Base-by-base conservation (phyloP, 2,329 filamentous ascomycete genomes). In the Monosporascus sp. region DNA sequence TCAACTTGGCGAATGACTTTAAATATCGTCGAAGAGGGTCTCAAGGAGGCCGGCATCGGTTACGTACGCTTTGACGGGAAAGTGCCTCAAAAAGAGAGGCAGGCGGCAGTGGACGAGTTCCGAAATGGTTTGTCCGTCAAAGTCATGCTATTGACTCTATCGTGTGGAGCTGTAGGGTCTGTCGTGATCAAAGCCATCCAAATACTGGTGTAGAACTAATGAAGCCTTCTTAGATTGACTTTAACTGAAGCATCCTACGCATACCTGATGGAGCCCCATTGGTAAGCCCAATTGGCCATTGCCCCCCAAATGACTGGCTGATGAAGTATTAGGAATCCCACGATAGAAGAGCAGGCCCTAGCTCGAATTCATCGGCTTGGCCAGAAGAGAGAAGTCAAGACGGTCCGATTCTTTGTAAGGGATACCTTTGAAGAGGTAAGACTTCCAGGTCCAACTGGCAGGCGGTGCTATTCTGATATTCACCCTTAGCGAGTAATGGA, bases 181-280 rank as follows among this genome's bases (percentile, higher is more conserved):
- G 40, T 5, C 11, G 7, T 16, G 7, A 44, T n/a, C n/a, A 20
- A 8, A 14, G 20, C 6, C n/a, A 6, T 5, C 40, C 40, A 20
- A 17, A 11, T 5, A 44, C 6, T 44, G 8, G 22, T 7, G 19
- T 11, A n/a, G 14, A 8, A 19, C 19, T 3, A n/a, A 17, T 44
- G 40, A 44, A 5, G n/a, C 14, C 6, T 44, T 7, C n/a, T n/a
- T 20, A 44, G 40, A 7, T 24, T 80, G 7, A 77, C 76, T 0
- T 62, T 81, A 0, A 80, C 76, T 0, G 73, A 66, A 1, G 77
- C 78, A 0, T 75, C 75, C 0, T 67, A 73, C 1, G 76, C 72
- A 0, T 78, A 78, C 47, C 67, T 81, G 0, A 72, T 81, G 66
- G 78, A 82, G 50, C 77, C 78, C 0, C 76, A 80, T n/a, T 75